phyloP scores from a whole-genome alignment of 441 rosid species.

The Adansonia madagascariensis region DNA sequence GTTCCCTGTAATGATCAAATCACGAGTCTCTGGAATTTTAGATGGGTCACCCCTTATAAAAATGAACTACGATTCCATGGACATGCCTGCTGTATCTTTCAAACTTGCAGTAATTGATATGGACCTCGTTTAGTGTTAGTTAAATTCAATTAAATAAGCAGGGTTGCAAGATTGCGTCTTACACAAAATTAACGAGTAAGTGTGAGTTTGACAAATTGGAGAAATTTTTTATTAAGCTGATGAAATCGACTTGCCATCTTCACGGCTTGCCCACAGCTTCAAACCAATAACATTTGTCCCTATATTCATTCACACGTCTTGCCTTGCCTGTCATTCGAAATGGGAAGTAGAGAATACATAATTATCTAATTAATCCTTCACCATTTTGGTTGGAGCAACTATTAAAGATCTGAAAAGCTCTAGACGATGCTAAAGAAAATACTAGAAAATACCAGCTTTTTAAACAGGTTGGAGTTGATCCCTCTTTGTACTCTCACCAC shows the following conservation, averaged over 20 bases:
- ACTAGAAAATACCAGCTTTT: too few species aligned
- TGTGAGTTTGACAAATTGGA: neutral
- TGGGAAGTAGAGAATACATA: neutral
- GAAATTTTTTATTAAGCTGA: slow-evolving; percentile 4
- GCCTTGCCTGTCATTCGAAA: neutral
- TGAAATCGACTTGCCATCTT: slow-evolving; percentile 2
- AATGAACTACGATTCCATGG: neutral
- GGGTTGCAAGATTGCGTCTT: slow-evolving; percentile 4
- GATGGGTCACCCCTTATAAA: neutral
- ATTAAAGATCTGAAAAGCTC: too few species aligned
- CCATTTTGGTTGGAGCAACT: too few species aligned
- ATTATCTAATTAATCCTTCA: too few species aligned
- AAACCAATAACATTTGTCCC: neutral
- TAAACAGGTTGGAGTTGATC: slow-evolving; percentile 38
- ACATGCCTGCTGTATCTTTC: neutral
- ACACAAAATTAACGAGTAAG: neutral
- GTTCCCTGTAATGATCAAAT: neutral
- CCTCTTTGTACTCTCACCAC: slow-evolving; percentile 56
- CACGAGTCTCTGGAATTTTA: neutral
- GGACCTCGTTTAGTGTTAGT: neutral
- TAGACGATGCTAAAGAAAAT: too few species aligned
- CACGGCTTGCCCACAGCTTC: neutral
- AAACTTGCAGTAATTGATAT: neutral
- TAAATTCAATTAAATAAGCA: neutral
- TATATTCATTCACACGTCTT: neutral